Base-by-base conservation (phyloP, 257 asterid species). In the Linderniella brevidens region DNA sequence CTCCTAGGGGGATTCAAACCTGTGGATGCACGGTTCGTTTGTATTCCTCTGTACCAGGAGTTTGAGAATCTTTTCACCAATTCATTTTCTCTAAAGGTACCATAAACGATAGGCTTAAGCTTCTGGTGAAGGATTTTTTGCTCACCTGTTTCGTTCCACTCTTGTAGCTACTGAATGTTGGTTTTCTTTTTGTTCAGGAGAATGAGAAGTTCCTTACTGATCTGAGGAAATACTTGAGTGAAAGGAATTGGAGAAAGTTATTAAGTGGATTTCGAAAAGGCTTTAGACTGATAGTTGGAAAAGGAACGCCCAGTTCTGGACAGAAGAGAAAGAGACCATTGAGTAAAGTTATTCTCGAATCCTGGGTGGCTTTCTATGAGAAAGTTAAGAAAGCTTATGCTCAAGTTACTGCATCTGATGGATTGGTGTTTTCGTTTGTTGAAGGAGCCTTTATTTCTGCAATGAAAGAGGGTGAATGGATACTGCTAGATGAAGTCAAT, bases 371-470 rank as follows among this genome's bases (percentile, higher is more conserved):
- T 13, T 88, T 88, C 55, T 64, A 80, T 13, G 32, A 36, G 55
- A 84, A 88, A 62, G 68, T 74, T 58, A 80, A 76, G 59, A 75
- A 61, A 51, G 98, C 90, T 25, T 64, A 51, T 57, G 74, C 74
- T 15, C 93, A 70, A 61, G 72, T 84, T 58, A 69, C 59, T 52
- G 78, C 78, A 39, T 78, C 93, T 8, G 75, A 68, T 54, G 92
- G 96, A 58, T 74, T 88, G 86, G 68, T 88, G 41, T 88, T 88
- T 78, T 84, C 95, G 13, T 88, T 84, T 79, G 95, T 80, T 3
- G 98, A 88, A 73, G 98, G 98, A 43, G 94, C 94, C 58, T 79
- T 88, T 65, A 57, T 84, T 61, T 68, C 71, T 11, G 95, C 98
- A 55, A 67, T 88, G 35, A 81, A 48, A 67, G 74, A 72, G 59